Base-by-base conservation (phyloP, 2,329 filamentous ascomycete species). In the Fusarium begoniae region DNA sequence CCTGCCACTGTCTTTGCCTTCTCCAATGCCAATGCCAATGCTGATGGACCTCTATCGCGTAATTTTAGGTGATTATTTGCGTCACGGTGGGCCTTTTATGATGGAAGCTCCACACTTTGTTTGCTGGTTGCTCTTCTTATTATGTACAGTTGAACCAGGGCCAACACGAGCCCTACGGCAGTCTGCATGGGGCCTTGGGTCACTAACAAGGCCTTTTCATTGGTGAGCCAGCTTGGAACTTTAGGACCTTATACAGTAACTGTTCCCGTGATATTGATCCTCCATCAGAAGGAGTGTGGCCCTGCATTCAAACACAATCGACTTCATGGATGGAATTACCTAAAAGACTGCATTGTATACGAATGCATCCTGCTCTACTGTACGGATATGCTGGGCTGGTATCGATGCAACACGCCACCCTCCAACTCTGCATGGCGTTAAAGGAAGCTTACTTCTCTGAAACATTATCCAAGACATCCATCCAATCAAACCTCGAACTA, bases 1-100 rank as follows among this genome's bases (percentile, higher is more conserved):
- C 3, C 28, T 30, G 28, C 40, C 35, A 22, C 41, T 32, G 43
- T 32, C 37, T 44, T 56, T 24, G 38, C 38, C 38, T 45, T 57
- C 37, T 15, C 37, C 20, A 40, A 22, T 35, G 26, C 54, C 54
- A 43, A 51, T 35, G 48, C 26, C 20, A n/a, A 26, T 41, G 20
- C 35, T 37, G 26, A 32, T 50, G 22, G 28, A 54, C 64, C 28
- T 26, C 44, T 51, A 72, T 72, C 63, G 47, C 73, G 73, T 74
- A 75, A 76, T 74, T 45, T n/a, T 41, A 28, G 64, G 48, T 57
- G 48, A 38, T n/a, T 56, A 41, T 43, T 66, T 76, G 74, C 74
- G 74, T 75, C 74, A 75, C 70, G 47, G 64, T 72, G 74, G 74
- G 40, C 50, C 44, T 26, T 41, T 45, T 22, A 20, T 15, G 32